Conservation (phyloP, 192 early-diverging fungal species). For the Coemansia erecta region DNA sequence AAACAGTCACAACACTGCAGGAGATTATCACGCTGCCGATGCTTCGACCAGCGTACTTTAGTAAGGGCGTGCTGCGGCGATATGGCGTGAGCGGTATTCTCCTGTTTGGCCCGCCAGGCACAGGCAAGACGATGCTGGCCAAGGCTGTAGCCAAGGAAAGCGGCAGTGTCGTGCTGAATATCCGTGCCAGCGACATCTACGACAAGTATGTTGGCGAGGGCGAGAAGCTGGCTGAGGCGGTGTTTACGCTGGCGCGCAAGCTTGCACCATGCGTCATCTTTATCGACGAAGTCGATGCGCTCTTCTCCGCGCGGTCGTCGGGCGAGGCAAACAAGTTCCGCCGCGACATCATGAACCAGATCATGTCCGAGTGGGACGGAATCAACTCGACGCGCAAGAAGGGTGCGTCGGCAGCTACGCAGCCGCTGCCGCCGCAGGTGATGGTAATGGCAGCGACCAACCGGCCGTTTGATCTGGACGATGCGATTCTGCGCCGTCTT, state of each 20-base stretch:
- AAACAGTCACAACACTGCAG: slow-evolving; percentile 84
- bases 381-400: slow-evolving; percentile 64
- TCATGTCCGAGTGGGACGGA: slow-evolving; percentile 98
- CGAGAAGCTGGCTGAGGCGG: slow-evolving; percentile 92
- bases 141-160: slow-evolving; percentile 84
- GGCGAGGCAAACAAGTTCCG: slow-evolving; percentile 59
- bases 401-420: slow-evolving; percentile 15
- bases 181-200: slow-evolving; percentile 74
- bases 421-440: slow-evolving; percentile 53
- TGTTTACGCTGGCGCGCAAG: slow-evolving; percentile 91
- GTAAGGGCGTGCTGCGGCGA: slow-evolving; percentile 63
- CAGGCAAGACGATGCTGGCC: slow-evolving; percentile 83
- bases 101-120: slow-evolving; percentile 85
- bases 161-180: slow-evolving; percentile 74
- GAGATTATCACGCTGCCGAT: slow-evolving; percentile 78
- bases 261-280: slow-evolving; percentile 95
- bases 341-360: slow-evolving; percentile 87
- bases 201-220: slow-evolving; percentile 95
- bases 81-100: slow-evolving; percentile 73
- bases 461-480: slow-evolving; percentile 94
- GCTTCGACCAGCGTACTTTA: slow-evolving; percentile 74
- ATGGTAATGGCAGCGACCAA: slow-evolving; percentile 94
- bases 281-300: slow-evolving; percentile 91
- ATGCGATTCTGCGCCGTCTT: slow-evolving; percentile 89
- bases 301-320: slow-evolving; percentile 72